A percentile compares a stretch with the other conserved stretches of the same genome.
Evolutionary conservation across 768 basidiomycete species (phyloP).

Genomic region (Chalciporus pseudorubinellus): DNA sequence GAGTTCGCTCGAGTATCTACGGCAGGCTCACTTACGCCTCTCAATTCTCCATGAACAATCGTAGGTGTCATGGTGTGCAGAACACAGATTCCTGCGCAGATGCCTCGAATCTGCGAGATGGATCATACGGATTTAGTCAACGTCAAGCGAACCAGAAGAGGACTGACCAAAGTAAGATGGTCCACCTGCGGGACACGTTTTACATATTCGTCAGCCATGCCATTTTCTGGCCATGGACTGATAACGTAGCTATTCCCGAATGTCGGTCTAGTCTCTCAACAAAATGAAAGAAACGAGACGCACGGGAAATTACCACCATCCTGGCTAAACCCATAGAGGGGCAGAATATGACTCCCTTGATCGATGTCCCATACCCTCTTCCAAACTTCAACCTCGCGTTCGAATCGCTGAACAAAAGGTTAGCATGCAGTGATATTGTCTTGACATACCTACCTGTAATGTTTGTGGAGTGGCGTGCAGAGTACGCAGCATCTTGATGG

Average conservation of each 20-base stretch:
- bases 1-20: neutral
- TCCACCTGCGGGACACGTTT: constrained; percentile 40
- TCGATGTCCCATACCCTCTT: constrained; percentile 51
- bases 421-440: neutral
- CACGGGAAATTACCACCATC: constrained; percentile 58
- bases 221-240: constrained; percentile 56
- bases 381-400: constrained; percentile 55
- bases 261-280: neutral
- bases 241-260: constrained; percentile 47
- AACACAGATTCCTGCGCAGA: constrained; percentile 46
- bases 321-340: constrained; percentile 57
- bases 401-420: constrained; percentile 42
- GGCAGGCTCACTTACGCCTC: constrained; percentile 39
- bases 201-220: constrained; percentile 48
- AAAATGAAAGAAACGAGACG: constrained; percentile 7
- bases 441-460: constrained; percentile 34
- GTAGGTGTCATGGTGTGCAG: constrained; percentile 50
- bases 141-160: too few relatives aligned
- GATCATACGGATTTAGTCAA: too few relatives aligned
- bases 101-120: constrained; percentile 42
- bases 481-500: constrained; percentile 55
- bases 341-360: constrained; percentile 49
- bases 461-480: constrained; percentile 47
- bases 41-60: constrained; percentile 56
- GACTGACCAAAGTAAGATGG: constrained; percentile 40